Percentiles rank a stretch among this genome's conserved stretches.
These are phyloP conservation scores for Krasilnikovozyma curviuscula DNA, from an alignment of 768 basidiomycete genomes.

Conservation along the genomic window DNA sequence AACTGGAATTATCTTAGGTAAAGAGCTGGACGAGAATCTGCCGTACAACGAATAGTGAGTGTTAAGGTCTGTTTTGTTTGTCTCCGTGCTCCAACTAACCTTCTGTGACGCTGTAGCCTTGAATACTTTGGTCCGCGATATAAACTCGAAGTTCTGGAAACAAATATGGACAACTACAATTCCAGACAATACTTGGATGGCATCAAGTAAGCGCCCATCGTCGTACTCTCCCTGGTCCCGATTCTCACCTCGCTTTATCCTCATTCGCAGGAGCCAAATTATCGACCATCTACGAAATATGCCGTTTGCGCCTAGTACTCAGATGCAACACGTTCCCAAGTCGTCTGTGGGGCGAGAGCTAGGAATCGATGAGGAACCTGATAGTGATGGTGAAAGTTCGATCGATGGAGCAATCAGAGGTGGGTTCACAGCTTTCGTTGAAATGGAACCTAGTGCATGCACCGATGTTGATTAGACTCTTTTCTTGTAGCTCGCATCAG, in stretches of 20 bases:
- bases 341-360: slow-evolving; percentile 28
- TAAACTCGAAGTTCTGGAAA: slow-evolving; percentile 69
- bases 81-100: background rate
- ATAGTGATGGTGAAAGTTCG: no score
- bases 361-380: slow-evolving; percentile 32
- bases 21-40: slow-evolving; percentile 37
- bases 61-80: no score
- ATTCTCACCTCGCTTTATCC: slow-evolving; percentile 18
- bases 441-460: no score
- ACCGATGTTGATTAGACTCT: no score
- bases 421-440: no score
- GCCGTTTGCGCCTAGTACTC: slow-evolving; percentile 62
- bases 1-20: slow-evolving; percentile 82
- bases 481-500: no score
- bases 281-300: slow-evolving; percentile 41
- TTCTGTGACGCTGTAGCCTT: slow-evolving; percentile 28
- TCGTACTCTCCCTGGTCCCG: background rate
- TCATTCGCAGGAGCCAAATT: slow-evolving; percentile 30
- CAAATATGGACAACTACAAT: slow-evolving; percentile 91
- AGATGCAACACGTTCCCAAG: slow-evolving; percentile 61
- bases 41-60: slow-evolving; percentile 28
- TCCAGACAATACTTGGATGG: slow-evolving; percentile 58
- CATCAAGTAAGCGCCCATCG: slow-evolving; percentile 42
- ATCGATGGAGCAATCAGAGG: no score
- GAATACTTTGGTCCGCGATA: slow-evolving; percentile 97